Evolutionary conservation across 495 filamentous ascomycete genomes (phyloP), one percentile per base, ranked within the genome.

Genomic region (Penicillium longicatenatum): DNA sequence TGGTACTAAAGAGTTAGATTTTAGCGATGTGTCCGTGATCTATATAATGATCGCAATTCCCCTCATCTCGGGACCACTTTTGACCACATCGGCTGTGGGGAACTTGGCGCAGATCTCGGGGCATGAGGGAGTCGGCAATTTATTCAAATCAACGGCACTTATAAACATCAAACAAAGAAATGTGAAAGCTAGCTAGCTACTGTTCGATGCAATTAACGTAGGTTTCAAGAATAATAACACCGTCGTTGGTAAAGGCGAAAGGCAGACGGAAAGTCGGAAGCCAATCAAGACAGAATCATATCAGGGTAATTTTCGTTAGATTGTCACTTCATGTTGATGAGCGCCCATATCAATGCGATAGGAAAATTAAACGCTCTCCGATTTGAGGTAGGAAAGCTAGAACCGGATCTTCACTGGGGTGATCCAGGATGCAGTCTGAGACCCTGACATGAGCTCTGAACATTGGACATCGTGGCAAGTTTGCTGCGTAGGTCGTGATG

Each of bases 31-130:
- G 31, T n/a, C 26, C 31, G 9, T n/a, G 16, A n/a, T 24, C 10
- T 39, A 50, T 58, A 30, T 44, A 19, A 60, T 55, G 41, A 24
- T 52, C 43, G 17, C 41, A 16, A 26, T 35, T 50, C 42, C 46
- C 49, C 37, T 31, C 50, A 17, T 57, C 12, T 60, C 58, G 62
- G 60, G 59, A 55, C 56, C 49, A 52, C 55, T 66, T 62, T 64
- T 50, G 68, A 56, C 70, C 70, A 73, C 70, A 68, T 73, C 70
- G 66, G 70, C 51, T 60, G 47, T 47, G 39, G 59, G 37, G 47
- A 30, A 29, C 22, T 14, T 4, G 10, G 42, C n/a, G n/a, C 21
- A 10, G 37, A 44, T 44, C 35, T 52, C 56, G 56, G 56, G 17
- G 46, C 11, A 20, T 20, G 44, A 7, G 24, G 22, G 30, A 19